These are phyloP conservation scores for Geotrichum histeridarum DNA, from an alignment of 1,139 yeast species.

Conservation along the genomic window DNA sequence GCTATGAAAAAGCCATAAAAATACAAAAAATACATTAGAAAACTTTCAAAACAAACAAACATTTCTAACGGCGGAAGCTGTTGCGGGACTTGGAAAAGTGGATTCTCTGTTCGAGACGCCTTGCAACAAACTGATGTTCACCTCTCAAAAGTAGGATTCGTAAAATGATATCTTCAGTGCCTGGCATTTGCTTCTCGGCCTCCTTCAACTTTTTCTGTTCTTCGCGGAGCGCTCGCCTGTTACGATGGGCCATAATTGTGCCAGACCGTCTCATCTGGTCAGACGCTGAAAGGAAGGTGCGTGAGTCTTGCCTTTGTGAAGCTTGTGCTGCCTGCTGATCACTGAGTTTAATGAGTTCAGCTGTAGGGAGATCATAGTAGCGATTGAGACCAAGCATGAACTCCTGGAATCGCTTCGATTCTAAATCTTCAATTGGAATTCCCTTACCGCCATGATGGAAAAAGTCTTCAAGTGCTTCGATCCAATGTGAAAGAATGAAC, in stretches of 20 bases:
- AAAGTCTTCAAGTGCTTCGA: conserved; percentile 59
- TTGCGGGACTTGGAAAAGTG: conserved; percentile 49
- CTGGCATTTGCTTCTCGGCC: conserved; percentile 52
- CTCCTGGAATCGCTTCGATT: conserved; percentile 60
- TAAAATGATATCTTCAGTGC: conserved; percentile 64
- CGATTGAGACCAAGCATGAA: conserved; percentile 55
- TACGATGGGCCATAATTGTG: conserved; percentile 70
- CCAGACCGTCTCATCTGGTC: conserved; percentile 58
- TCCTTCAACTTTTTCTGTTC: conserved; percentile 50
- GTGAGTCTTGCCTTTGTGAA: conserved; percentile 29
- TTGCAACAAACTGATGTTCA: conserved; percentile 46
- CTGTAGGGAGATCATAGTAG: conserved; percentile 53
- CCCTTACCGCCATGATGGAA: conserved; percentile 83
- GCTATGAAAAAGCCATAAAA: no score
- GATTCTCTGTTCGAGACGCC: conserved; percentile 58
- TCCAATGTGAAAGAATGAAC: conserved; percentile 69
- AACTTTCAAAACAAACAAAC: no score
- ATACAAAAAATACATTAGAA: no score
- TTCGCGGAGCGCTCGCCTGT: conserved; percentile 53
- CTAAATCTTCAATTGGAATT: conserved; percentile 62
- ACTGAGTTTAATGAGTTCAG: conserved; percentile 53
- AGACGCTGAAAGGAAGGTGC: conserved; percentile 40
- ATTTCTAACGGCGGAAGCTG: no score
- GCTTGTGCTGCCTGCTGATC: conserved; percentile 44
- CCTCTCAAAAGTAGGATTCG: conserved; percentile 50